phyloP scores from a whole-genome alignment of 352 stramenopile genomes.

The Phytophthora boehmeriae region DNA sequence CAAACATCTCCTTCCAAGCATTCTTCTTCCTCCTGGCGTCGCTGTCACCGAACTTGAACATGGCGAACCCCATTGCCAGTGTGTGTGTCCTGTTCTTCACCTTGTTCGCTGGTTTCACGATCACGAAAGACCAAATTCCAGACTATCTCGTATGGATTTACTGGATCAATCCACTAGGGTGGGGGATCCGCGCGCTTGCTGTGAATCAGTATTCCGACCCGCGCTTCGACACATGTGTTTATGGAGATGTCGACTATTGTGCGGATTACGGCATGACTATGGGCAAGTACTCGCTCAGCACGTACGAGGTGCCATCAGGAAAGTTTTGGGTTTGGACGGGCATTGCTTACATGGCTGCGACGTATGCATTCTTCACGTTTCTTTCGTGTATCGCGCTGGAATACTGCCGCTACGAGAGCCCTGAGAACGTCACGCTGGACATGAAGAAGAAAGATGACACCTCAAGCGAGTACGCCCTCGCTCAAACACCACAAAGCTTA shows the following conservation, averaged over 20 bases:
- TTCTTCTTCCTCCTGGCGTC: slow-evolving; percentile 41
- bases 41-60: slow-evolving; percentile 31
- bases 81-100: slow-evolving; percentile 35
- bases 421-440: slow-evolving; percentile 12
- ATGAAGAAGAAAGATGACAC: neutral
- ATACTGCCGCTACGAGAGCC: slow-evolving; percentile 16
- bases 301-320: slow-evolving; percentile 30
- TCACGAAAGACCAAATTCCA: slow-evolving; percentile 37
- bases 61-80: slow-evolving; percentile 43
- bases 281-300: slow-evolving; percentile 28
- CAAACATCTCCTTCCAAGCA: slow-evolving; percentile 31
- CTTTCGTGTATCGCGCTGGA: slow-evolving; percentile 22
- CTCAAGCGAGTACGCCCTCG: neutral
- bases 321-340: slow-evolving; percentile 27
- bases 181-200: slow-evolving; percentile 28
- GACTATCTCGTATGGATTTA: slow-evolving; percentile 43
- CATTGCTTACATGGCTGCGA: slow-evolving; percentile 25
- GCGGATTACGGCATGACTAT: slow-evolving; percentile 20
- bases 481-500: neutral
- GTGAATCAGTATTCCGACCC: slow-evolving; percentile 33
- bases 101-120: slow-evolving; percentile 44
- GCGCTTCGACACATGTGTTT: slow-evolving; percentile 22
- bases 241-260: slow-evolving; percentile 34
- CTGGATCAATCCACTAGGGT: slow-evolving; percentile 47
- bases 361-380: slow-evolving; percentile 24